Conservation (phyloP, 1,284 basidiomycete genomes). For the Irpex sp. region DNA sequence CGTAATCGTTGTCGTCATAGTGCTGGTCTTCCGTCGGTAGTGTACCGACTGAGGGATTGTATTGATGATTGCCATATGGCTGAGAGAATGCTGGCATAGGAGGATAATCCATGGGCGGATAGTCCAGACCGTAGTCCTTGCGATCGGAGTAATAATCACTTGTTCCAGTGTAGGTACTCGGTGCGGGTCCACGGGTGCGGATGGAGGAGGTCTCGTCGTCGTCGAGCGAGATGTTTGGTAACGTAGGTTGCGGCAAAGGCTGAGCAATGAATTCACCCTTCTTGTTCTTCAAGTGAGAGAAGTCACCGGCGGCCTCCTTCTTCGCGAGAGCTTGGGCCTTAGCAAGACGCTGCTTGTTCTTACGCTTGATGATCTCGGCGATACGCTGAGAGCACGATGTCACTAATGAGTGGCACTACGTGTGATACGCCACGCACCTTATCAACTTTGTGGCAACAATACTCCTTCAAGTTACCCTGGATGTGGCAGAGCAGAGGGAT, state of each 20-base stretch:
- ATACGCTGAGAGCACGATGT: conserved; percentile 62
- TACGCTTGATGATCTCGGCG: conserved; percentile 87
- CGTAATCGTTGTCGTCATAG: conserved; percentile 61
- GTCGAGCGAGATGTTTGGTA: conserved; percentile 88
- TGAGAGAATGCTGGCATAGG: conserved; percentile 72
- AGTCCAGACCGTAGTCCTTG: conserved; percentile 36
- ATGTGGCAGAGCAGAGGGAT: conserved; percentile 93
- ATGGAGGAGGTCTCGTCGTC: conserved; percentile 69
- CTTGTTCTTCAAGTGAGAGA: conserved; percentile 89
- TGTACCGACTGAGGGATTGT: conserved; percentile 52
- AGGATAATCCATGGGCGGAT: conserved; percentile 40
- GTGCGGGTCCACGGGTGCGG: conserved; percentile 46
- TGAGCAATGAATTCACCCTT: conserved; percentile 82
- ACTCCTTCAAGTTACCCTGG: conserved; percentile 96
- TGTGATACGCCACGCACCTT: conserved; percentile 53
- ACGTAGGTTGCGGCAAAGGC: conserved; percentile 91
- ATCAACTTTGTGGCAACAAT: conserved; percentile 98
- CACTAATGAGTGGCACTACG: neutral
- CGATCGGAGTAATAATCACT: conserved; percentile 56
- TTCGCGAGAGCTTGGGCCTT: conserved; percentile 82
- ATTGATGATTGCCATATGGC: conserved; percentile 46
- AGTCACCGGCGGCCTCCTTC: conserved; percentile 89
- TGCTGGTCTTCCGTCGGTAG: conserved; percentile 41
- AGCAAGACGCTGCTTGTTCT: conserved; percentile 82
- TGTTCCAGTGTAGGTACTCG: conserved; percentile 49